Conservation (phyloP, 495 filamentous ascomycete genomes). For the Recurvomyces mirabilis region DNA sequence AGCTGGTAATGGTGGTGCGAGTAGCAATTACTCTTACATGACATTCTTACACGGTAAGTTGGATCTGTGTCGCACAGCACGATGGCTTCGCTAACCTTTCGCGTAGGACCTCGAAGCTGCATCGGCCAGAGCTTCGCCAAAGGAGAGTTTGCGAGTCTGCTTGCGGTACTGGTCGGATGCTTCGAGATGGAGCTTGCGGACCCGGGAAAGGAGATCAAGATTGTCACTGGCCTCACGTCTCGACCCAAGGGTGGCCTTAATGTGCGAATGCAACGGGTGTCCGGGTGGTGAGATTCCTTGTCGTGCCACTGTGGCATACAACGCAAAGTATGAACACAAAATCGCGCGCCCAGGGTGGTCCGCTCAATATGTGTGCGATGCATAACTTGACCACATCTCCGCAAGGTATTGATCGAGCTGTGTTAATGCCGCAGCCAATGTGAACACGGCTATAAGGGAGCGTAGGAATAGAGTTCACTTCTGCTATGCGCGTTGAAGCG, state of each 20-base stretch:
- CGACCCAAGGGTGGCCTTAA: constrained; percentile 6
- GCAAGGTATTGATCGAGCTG: no score
- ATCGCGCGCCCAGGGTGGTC: no score
- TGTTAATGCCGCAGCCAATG: no score
- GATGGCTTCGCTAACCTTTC: no score
- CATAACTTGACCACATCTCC: no score
- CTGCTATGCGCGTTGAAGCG: no score
- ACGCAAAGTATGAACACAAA: no score
- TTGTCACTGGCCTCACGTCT: constrained; percentile 2
- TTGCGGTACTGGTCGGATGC: constrained; percentile 3
- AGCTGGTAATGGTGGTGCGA: constrained; percentile 2
- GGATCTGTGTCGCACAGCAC: not conserved
- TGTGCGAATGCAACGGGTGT: not conserved
- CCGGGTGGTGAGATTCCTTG: no score
- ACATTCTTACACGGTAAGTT: constrained; percentile 13
- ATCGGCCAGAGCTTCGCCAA: constrained; percentile 11
- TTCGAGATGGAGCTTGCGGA: constrained; percentile 7
- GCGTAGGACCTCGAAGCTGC: constrained; percentile 5
- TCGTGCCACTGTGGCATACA: no score
- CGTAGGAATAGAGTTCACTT: no score
- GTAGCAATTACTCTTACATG: constrained; percentile 1
- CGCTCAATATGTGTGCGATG: no score
- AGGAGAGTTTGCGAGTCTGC: constrained; percentile 5
- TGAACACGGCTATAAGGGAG: no score
- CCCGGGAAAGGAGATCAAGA: not conserved